Evolutionary conservation across 2,329 filamentous ascomycete genomes (phyloP).

Genomic region (Teratosphaeriaceae sp.): DNA sequence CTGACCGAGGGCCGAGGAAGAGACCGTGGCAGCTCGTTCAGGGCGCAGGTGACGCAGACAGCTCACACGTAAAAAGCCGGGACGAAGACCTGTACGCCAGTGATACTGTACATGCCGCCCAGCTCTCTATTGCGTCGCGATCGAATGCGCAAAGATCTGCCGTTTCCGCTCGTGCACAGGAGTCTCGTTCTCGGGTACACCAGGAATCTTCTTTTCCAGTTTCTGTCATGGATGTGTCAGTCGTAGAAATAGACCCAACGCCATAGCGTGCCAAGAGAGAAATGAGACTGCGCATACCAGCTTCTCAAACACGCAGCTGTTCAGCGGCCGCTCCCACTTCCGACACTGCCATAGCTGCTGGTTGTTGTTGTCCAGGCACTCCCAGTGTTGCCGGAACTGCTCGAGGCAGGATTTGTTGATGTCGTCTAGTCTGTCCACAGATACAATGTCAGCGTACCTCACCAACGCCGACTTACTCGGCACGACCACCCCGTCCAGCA

Average conservation of each 20-base stretch:
- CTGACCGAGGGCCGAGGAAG: no score
- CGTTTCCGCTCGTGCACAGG: slow-evolving; percentile 43
- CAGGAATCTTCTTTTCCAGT: slow-evolving; percentile 47
- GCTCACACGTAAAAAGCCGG: no score
- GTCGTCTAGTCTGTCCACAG: slow-evolving; percentile 58
- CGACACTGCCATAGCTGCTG: slow-evolving; percentile 97
- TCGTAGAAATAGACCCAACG: no score
- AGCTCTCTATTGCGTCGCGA: slow-evolving; percentile 15
- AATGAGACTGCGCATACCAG: no score
- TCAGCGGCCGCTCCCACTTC: slow-evolving; percentile 78
- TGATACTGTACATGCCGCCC: slow-evolving; percentile 14
- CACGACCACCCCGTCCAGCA: slow-evolving; percentile 39
- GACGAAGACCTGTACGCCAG: no score
- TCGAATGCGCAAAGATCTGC: slow-evolving; percentile 35
- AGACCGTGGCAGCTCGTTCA: no score
- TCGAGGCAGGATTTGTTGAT: slow-evolving; percentile 91
- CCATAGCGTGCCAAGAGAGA: background rate
- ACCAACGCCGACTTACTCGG: background rate
- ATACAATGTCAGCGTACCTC: slow-evolving; percentile 1
- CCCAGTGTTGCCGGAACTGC: slow-evolving; percentile 90
- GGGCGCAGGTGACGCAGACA: no score
- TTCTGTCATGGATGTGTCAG: slow-evolving; percentile 29
- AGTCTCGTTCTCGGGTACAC: slow-evolving; percentile 41
- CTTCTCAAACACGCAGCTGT: slow-evolving; percentile 94
- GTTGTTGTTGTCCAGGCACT: slow-evolving; percentile 95